A percentile compares a stretch with the other conserved stretches of the same genome.
Conservation (phyloP, 495 filamentous ascomycete species). For the Aspergillus steynii region DNA sequence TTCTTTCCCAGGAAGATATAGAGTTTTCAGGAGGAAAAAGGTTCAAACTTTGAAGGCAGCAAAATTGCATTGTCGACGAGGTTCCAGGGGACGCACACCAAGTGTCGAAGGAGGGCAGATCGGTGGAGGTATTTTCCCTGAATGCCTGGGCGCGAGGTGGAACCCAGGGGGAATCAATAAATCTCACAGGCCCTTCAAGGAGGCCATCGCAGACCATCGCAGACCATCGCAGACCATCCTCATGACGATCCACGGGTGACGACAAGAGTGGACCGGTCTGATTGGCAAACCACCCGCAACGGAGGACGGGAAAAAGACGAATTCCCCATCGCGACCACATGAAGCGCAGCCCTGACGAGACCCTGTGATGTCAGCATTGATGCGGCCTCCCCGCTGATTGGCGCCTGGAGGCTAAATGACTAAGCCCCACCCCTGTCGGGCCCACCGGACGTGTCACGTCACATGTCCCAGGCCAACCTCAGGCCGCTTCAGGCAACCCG, state of each 20-base stretch:
- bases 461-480: neutral
- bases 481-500: neutral
- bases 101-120: constrained; percentile 4
- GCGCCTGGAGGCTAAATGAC: neutral
- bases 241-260: constrained; percentile 22
- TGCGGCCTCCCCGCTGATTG: neutral
- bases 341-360: neutral
- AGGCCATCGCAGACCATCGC: constrained; percentile 1
- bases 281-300: constrained; percentile 11
- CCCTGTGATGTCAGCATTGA: neutral
- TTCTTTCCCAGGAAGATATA: neutral
- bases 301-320: neutral
- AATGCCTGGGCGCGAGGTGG: neutral
- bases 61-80: constrained; percentile 21
- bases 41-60: constrained; percentile 19
- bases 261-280: constrained; percentile 6
- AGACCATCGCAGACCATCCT: constrained; percentile 5
- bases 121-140: constrained; percentile 10
- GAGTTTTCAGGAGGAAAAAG: constrained; percentile 8
- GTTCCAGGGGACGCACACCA: constrained; percentile 10
- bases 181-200: constrained; percentile 12
- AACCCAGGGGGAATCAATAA: constrained; percentile 3
- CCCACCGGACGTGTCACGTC: neutral
- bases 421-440: neutral
- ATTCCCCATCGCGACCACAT: no score